Evolutionary conservation across 23 red algal species (phyloP).

Genomic region (Gracilaria vermiculophylla): DNA sequence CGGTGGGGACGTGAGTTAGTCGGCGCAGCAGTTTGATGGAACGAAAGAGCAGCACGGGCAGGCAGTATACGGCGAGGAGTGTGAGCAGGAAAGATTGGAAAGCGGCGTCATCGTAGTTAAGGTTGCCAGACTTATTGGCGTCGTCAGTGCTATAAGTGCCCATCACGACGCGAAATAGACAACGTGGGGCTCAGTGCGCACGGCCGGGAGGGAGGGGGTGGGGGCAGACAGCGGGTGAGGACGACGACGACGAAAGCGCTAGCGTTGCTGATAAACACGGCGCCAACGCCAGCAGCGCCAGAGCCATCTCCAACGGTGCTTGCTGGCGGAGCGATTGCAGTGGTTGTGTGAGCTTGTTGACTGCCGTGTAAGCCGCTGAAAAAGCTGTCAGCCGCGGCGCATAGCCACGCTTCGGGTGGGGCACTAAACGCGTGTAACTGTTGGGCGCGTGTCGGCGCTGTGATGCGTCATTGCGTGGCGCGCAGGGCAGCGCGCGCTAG

Average conservation of each 20-base stretch:
- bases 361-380: neutral
- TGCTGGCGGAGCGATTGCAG: neutral
- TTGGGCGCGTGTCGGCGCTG: no score
- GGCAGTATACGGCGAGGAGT: slow-evolving; percentile 50
- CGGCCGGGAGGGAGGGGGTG: neutral
- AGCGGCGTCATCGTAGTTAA: slow-evolving; percentile 72
- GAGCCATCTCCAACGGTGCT: neutral
- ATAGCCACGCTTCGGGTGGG: neutral
- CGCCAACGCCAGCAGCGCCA: no score
- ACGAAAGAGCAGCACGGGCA: slow-evolving; percentile 32
- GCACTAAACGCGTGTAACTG: no score
- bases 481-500: no score
- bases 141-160: neutral
- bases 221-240: neutral
- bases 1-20: slow-evolving; percentile 1
- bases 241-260: neutral
- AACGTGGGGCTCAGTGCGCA: no score
- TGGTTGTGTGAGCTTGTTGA: neutral
- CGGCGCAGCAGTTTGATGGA: neutral
- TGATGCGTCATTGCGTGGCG: no score
- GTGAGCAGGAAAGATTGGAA: slow-evolving; percentile 73
- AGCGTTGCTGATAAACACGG: no score
- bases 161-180: no score
- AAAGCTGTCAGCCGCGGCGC: neutral
- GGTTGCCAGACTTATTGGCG: slow-evolving; percentile 16